A percentile compares a stretch with the other conserved stretches of the same genome.
Conservation (phyloP, 768 basidiomycete species). For the Rubroboletus satanas region DNA sequence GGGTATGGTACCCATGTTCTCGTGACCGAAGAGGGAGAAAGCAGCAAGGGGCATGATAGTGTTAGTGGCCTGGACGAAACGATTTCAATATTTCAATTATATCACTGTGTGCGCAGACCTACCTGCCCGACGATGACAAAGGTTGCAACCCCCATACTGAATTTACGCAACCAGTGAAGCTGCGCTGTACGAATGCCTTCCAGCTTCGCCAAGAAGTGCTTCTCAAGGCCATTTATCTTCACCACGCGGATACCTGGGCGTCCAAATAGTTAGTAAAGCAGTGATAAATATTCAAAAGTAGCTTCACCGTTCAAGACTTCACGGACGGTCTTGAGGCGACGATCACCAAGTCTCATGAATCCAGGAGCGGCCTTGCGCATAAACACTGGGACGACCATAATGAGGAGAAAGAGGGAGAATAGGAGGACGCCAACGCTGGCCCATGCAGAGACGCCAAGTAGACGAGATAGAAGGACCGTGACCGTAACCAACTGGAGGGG, state of each 20-base stretch:
- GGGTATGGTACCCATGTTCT: conserved; percentile 23
- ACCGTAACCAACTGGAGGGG: conserved; percentile 24
- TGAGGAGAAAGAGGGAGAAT: conserved; percentile 22
- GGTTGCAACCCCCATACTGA: conserved; percentile 21
- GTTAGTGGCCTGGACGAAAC: conserved; percentile 18
- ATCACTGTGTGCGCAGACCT: background rate
- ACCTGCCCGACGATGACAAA: conserved; percentile 28
- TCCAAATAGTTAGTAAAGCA: background rate
- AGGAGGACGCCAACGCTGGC: conserved; percentile 27
- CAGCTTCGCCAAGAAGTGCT: conserved; percentile 21
- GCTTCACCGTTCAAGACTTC: conserved; percentile 26
- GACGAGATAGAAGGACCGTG: conserved; percentile 21
- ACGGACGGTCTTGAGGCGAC: conserved; percentile 27
- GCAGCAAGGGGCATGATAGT: conserved; percentile 32
- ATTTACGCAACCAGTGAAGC: conserved; percentile 24
- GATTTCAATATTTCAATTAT: conserved; percentile 1
- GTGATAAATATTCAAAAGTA: background rate
- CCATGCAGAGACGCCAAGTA: conserved; percentile 30
- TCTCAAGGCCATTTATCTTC: conserved; percentile 29
- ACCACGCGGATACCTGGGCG: conserved; percentile 24
- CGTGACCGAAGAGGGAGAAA: conserved; percentile 28
- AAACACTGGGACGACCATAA: conserved; percentile 31
- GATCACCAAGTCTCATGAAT: conserved; percentile 28
- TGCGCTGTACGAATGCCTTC: conserved; percentile 24
- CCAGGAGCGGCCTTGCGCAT: conserved; percentile 30